Percentiles rank a stretch among this genome's conserved stretches.
Conservation (phyloP, 305 asterid genomes). For the Euphrasia arctica region DNA sequence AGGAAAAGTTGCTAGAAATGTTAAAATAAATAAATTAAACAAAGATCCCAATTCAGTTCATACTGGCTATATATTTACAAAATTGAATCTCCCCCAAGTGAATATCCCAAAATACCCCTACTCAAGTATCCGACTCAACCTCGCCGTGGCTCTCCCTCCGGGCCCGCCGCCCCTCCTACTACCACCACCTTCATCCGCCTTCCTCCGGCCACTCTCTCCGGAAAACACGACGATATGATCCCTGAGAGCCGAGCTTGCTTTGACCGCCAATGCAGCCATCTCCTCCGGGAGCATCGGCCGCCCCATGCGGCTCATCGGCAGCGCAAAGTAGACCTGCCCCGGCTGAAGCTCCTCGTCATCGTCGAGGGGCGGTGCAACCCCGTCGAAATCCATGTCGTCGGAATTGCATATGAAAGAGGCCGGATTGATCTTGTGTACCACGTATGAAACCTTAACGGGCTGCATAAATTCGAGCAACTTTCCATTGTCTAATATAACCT, state of each 20-base stretch:
- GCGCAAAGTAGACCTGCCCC: constrained; percentile 60
- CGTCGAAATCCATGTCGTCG: constrained; percentile 60
- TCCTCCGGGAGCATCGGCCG: constrained; percentile 45
- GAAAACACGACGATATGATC: neutral
- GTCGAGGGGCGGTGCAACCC: constrained; percentile 37
- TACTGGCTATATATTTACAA: constrained; percentile 14
- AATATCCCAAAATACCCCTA: constrained; percentile 31
- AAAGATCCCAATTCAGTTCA: neutral
- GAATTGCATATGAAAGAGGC: constrained; percentile 55
- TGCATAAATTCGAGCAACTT: constrained; percentile 42
- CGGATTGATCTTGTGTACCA: constrained; percentile 40
- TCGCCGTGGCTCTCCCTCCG: constrained; percentile 30
- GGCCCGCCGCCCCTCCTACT: constrained; percentile 22
- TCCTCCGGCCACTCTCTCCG: neutral
- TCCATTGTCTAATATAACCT: constrained; percentile 48
- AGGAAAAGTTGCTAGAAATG: neutral
- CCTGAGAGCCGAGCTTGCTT: constrained; percentile 38
- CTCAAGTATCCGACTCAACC: constrained; percentile 44
- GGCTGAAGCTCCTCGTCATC: constrained; percentile 50
- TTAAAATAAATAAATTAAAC: neutral
- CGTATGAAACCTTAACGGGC: constrained; percentile 47
- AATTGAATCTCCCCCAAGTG: constrained; percentile 10
- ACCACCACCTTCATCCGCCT: constrained; percentile 20
- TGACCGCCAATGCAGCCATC: constrained; percentile 71
- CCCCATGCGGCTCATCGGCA: constrained; percentile 38